Conservation (phyloP, 192 early-diverging fungal genomes). For the Gryganskiella cystojenkinii region DNA sequence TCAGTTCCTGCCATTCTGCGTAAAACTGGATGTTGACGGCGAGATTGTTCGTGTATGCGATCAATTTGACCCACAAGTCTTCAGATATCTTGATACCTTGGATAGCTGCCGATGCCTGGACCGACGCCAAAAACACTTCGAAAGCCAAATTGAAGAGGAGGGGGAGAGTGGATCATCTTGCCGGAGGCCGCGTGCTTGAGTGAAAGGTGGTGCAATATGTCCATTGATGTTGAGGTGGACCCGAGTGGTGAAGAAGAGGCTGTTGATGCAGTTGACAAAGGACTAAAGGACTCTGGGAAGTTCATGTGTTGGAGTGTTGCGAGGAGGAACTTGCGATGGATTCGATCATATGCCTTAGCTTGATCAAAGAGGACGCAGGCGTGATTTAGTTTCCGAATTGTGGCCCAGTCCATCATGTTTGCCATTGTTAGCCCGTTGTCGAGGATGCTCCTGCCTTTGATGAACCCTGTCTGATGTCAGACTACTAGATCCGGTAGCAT, state of each 20-base stretch:
- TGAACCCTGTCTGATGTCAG: too few relatives aligned
- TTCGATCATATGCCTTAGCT: constrained; percentile 28
- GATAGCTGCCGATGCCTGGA: too few relatives aligned
- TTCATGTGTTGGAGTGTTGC: background rate
- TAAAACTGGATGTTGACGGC: too few relatives aligned
- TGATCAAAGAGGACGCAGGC: constrained; percentile 7
- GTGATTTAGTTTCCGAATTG: too few relatives aligned
- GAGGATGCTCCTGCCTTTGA: too few relatives aligned
- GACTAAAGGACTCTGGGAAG: background rate
- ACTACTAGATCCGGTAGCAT: too few relatives aligned
- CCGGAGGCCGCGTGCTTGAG: constrained; percentile 5
- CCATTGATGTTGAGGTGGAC: constrained; percentile 20
- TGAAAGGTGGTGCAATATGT: background rate
- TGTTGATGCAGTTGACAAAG: background rate
- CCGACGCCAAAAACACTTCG: background rate
- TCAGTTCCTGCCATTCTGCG: too few relatives aligned
- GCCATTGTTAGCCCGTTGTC: too few relatives aligned
- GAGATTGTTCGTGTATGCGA: too few relatives aligned
- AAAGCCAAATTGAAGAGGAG: constrained; percentile 28
- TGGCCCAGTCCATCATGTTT: too few relatives aligned
- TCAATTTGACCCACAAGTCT: too few relatives aligned
- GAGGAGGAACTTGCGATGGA: constrained; percentile 12
- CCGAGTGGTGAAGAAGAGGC: constrained; percentile 16
- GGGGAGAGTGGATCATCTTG: constrained; percentile 29
- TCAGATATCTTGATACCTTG: too few relatives aligned